Percentiles rank a stretch among this genome's conserved stretches.
These are phyloP conservation scores for Lentinula sp. DNA, from an alignment of 768 basidiomycete genomes.

Conservation along the genomic window DNA sequence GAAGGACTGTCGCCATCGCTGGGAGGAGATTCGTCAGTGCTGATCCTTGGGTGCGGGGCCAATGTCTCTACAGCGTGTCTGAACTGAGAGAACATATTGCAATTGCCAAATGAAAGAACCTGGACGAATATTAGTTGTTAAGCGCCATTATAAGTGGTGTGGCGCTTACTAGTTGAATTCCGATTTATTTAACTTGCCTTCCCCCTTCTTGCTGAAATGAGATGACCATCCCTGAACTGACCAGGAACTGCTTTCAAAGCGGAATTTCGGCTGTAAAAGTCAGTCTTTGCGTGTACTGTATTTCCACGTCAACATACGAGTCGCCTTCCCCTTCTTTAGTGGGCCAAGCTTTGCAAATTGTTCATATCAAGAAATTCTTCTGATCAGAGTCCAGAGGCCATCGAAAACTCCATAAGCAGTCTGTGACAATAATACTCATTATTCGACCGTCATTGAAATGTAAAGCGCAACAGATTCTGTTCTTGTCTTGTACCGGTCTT, in stretches of 20 bases:
- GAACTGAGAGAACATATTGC: slow-evolving; percentile 68
- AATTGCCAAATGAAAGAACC: not conserved
- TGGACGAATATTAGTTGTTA: not conserved
- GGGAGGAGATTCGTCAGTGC: slow-evolving; percentile 26
- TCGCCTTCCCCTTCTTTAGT: slow-evolving; percentile 32
- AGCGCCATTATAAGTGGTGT: not conserved
- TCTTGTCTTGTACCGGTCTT: slow-evolving; percentile 56
- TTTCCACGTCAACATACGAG: not conserved
- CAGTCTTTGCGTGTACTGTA: slow-evolving; percentile 14
- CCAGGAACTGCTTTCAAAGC: slow-evolving; percentile 68
- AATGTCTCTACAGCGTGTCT: slow-evolving; percentile 69
- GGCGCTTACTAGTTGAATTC: too few species aligned
- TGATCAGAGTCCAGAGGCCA: slow-evolving; percentile 31
- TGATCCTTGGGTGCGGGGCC: slow-evolving; percentile 41
- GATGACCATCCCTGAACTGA: slow-evolving; percentile 68
- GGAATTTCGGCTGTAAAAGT: slow-evolving; percentile 64
- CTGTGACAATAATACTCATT: slow-evolving; percentile 15
- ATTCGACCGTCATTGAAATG: not conserved
- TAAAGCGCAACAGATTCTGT: slow-evolving; percentile 49
- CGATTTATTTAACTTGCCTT: too few species aligned
- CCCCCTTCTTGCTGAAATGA: not conserved
- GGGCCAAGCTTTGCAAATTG: slow-evolving; percentile 60
- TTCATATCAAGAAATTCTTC: slow-evolving; percentile 45
- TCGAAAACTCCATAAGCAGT: slow-evolving; percentile 63
- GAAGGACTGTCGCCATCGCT: slow-evolving; percentile 7